phyloP scores from a whole-genome alignment of 306 rosid species.

The Trifolium subterraneum region DNA sequence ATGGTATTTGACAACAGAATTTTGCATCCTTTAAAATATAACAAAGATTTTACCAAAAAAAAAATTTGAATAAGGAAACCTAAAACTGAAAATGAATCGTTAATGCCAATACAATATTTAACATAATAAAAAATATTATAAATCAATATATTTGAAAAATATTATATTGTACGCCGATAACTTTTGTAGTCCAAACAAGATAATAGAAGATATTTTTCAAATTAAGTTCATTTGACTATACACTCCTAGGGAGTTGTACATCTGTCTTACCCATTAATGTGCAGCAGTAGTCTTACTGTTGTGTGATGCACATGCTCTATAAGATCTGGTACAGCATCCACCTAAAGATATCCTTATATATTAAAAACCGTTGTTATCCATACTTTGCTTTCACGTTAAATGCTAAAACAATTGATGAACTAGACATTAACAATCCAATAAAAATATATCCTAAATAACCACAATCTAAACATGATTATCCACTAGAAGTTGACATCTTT shows the following conservation, averaged over 20 bases:
- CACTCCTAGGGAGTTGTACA: slow-evolving; percentile 19
- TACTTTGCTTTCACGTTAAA: slow-evolving; percentile 14
- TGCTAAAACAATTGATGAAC: slow-evolving; percentile 27
- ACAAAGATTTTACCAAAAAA: slow-evolving; percentile 10
- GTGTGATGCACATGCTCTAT: slow-evolving; percentile 81
- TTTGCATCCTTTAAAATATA: slow-evolving; percentile 22
- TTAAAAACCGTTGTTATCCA: slow-evolving; percentile 41
- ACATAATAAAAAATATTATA: neutral
- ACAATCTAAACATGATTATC: slow-evolving; percentile 37
- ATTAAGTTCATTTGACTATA: slow-evolving; percentile 28
- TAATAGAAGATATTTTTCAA: slow-evolving; percentile 3
- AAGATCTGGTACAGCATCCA: slow-evolving; percentile 97
- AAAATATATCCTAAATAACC: neutral
- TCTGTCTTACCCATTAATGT: slow-evolving; percentile 82
- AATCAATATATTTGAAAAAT: slow-evolving; percentile 12
- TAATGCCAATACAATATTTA: slow-evolving; percentile 26
- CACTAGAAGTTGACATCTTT: slow-evolving; percentile 27
- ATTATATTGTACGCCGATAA: neutral
- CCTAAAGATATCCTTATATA: slow-evolving; percentile 58
- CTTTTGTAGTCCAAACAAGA: slow-evolving; percentile 18
- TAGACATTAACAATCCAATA: slow-evolving; percentile 29
- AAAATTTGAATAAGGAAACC: slow-evolving; percentile 17
- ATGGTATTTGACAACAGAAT: slow-evolving; percentile 19
- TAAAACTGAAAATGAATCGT: slow-evolving; percentile 20
- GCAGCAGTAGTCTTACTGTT: slow-evolving; percentile 81